Percentiles rank a stretch among this genome's conserved stretches.
Conservation (phyloP, 164 flowering plant genomes). For the Saururus chinensis region DNA sequence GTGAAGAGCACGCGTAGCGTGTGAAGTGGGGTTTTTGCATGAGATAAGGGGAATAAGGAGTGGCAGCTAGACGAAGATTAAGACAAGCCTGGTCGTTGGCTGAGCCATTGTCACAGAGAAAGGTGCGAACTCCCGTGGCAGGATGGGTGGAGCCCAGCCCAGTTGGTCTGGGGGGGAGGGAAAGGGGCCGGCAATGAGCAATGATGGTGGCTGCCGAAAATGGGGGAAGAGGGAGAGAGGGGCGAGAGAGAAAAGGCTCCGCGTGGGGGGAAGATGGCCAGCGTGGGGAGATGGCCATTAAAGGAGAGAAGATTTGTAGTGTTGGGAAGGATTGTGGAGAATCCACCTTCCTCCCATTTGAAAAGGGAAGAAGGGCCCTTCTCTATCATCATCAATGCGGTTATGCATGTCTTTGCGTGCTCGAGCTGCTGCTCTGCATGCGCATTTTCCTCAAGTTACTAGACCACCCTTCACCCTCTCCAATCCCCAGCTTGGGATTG, state of each 20-base stretch:
- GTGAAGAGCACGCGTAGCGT: slow-evolving; percentile 8
- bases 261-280: too few species aligned
- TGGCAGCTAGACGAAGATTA: too few species aligned
- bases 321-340: slow-evolving; percentile 25
- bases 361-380: not conserved
- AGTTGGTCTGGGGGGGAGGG: not conserved
- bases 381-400: not conserved
- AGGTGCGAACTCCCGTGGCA: not conserved
- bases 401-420: slow-evolving; percentile 2
- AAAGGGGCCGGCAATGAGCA: too few species aligned
- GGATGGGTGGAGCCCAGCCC: slow-evolving; percentile 3
- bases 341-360: slow-evolving; percentile 17
- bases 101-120: slow-evolving; percentile 3
- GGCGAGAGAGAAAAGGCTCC: too few species aligned
- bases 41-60: not conserved
- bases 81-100: slow-evolving; percentile 4
- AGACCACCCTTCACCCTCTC: slow-evolving; percentile 2
- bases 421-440: not conserved
- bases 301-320: slow-evolving; percentile 44
- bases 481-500: too few species aligned
- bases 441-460: not conserved
- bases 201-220: too few species aligned
- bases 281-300: too few species aligned
- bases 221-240: too few species aligned
- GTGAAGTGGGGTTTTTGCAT: not conserved